Evolutionary conservation across 352 stramenopile genomes (phyloP), one percentile per base, ranked within the genome.

Genomic region (Phytopythium cucurbitacearum): DNA sequence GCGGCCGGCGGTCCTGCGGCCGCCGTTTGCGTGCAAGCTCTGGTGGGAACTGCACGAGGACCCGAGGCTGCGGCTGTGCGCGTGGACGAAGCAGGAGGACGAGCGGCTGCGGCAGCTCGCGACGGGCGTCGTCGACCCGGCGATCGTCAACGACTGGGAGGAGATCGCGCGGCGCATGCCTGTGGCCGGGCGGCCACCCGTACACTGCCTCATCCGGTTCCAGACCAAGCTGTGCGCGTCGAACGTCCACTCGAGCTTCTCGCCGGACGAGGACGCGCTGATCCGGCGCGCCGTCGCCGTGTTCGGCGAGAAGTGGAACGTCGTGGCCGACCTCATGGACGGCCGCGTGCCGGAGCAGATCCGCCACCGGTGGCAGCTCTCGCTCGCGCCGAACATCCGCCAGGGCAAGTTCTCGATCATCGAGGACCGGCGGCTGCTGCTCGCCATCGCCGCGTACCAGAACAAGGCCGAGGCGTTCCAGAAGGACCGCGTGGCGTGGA

Each of bases 231-330:
- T 86, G 36, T 76, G 71, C 45, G 64, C 56, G 9, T 56, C 60
- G 3, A 84, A 78, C 15, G 57, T 77, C 5, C 62, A 69, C 50
- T 72, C 70, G 12, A 62, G 21, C 15, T 86, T 86, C 58, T 71
- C 76, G 7, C 56, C 62, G 0, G 65, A 80, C 55, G 76, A 86
- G 47, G 76, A 86, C 40, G 51, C 67, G 28, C 60, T 79, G n/a
- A 54, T 86, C n/a, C 64, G 59, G 1, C 47, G 82, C 44, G 76
- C 73, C 13, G 71, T 91, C 3, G 53, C 65, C 3, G 67, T 89
- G 5, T 89, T 91, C 56, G 80, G 80, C n/a, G 80, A 91, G 52
- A 82, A 82, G 41, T 91, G 77, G 78, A 86, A 83, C 13, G 75
- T 87, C 48, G 85, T 91, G 59, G 80, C 80, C 2, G 80, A 89